phyloP scores from a whole-genome alignment of 306 rosid species.

The Cicer judaicum region DNA sequence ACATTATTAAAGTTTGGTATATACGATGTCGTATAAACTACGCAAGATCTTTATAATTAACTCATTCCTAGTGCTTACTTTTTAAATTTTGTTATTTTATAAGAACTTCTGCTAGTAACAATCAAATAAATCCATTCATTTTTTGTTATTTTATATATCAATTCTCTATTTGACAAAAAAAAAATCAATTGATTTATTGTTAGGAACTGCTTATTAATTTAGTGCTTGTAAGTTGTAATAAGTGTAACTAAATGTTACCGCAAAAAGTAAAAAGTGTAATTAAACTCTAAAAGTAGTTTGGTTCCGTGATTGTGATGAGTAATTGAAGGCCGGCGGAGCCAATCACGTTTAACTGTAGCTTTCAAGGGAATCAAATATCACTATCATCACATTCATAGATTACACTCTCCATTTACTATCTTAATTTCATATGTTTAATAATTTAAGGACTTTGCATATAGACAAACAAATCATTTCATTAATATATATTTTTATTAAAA shows the following conservation, averaged over 20 bases:
- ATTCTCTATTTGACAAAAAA: no score
- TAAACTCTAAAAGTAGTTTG: no score
- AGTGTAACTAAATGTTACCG: no score
- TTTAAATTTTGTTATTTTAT: background rate
- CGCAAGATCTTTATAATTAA: constrained; percentile 37
- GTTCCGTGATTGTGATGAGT: background rate
- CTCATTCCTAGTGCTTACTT: constrained; percentile 16
- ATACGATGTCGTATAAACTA: constrained; percentile 34
- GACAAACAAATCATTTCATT: no score
- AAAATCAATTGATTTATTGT: no score
- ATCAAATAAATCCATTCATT: background rate
- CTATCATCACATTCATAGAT: background rate
- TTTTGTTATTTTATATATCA: background rate
- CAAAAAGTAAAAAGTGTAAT: no score
- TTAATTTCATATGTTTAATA: no score
- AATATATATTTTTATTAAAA: no score
- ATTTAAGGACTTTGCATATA: no score
- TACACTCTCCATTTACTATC: background rate
- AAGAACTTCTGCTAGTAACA: no score
- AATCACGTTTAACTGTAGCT: constrained; percentile 44
- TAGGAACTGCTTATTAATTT: no score
- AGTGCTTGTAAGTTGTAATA: no score
- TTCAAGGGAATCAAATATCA: background rate
- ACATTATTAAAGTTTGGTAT: constrained; percentile 32
- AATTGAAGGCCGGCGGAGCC: constrained; percentile 38